Evolutionary conservation across 805 yeast species (phyloP).

Genomic region (Pichia californica): DNA sequence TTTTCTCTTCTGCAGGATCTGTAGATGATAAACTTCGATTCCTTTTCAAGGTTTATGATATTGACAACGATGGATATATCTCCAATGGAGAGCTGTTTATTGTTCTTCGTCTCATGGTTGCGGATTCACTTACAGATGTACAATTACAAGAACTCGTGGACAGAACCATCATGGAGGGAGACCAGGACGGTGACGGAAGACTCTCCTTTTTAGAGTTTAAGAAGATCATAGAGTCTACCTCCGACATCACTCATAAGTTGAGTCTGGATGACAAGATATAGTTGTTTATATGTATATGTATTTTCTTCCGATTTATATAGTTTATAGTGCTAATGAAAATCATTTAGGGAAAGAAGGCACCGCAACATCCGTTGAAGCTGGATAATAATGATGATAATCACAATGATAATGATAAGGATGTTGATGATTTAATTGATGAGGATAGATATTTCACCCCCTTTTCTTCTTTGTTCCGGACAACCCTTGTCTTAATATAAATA

Average conservation of each 20-base stretch:
- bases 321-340: too few species aligned
- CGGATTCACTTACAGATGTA: conserved; percentile 74
- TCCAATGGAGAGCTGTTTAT: conserved; percentile 92
- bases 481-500: too few species aligned
- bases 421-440: too few species aligned
- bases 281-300: neutral
- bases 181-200: conserved; percentile 78
- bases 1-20: conserved; percentile 79
- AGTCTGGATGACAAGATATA: conserved; percentile 24
- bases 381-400: too few species aligned
- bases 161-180: conserved; percentile 91
- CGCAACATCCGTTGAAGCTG: too few species aligned
- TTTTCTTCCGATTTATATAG: too few species aligned
- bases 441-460: too few species aligned
- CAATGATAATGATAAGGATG: too few species aligned
- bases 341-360: too few species aligned
- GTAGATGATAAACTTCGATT: conserved; percentile 77
- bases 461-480: too few species aligned
- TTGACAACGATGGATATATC: conserved; percentile 90
- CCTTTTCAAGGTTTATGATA: conserved; percentile 91
- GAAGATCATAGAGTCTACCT: conserved; percentile 49
- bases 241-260: conserved; percentile 28
- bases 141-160: conserved; percentile 97
- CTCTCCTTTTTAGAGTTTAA: conserved; percentile 83
- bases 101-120: conserved; percentile 96